These are phyloP conservation scores for Xerocomus subilludens DNA, from an alignment of 1,284 basidiomycete species.

Conservation along the genomic window DNA sequence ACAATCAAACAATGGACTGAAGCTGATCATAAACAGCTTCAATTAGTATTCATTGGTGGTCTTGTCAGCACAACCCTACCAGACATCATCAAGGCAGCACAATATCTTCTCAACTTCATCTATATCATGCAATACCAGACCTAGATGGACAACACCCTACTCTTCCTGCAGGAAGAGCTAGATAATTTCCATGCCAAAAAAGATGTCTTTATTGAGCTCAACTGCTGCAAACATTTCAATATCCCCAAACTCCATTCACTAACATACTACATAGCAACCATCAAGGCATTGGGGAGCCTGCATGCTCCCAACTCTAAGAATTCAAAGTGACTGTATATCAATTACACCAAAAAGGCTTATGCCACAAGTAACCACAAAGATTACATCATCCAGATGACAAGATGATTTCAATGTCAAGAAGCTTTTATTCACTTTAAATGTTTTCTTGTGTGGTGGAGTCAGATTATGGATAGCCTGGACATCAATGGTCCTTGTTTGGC, in stretches of 20 bases:
- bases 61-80: neutral
- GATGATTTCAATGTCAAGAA: constrained; percentile 28
- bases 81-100: too few relatives aligned
- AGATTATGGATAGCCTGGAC: too few relatives aligned
- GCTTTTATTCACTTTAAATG: constrained; percentile 2
- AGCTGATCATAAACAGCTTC: neutral
- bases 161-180: neutral
- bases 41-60: neutral
- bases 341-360: constrained; percentile 36
- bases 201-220: neutral
- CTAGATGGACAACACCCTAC: neutral
- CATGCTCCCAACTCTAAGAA: constrained; percentile 36
- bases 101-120: constrained; percentile 8
- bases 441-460: constrained; percentile 9
- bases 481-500: too few relatives aligned
- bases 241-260: constrained; percentile 45
- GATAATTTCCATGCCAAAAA: constrained; percentile 2
- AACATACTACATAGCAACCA: constrained; percentile 26
- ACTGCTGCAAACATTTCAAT: constrained; percentile 7
- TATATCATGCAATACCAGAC: neutral
- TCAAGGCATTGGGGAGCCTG: constrained; percentile 20
- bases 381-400: constrained; percentile 25
- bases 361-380: constrained; percentile 19
- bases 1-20: neutral
- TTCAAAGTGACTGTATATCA: constrained; percentile 33